A percentile compares a stretch with the other conserved stretches of the same genome.
phyloP scores from a whole-genome alignment of 768 basidiomycete species.

The Macrolepiota albuminosa region DNA sequence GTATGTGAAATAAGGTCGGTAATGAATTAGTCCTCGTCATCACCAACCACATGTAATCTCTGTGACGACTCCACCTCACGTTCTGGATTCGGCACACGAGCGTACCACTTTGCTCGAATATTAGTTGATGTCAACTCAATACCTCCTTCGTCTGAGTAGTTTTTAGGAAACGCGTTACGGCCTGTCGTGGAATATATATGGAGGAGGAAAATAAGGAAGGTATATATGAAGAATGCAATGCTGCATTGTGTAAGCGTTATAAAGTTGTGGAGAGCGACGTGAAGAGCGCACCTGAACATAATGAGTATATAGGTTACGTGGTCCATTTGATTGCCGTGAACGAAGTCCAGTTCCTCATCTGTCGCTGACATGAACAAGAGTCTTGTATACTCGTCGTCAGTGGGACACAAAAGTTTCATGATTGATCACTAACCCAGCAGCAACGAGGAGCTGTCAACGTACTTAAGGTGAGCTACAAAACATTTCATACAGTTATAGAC shows the following conservation, averaged over 20 bases:
- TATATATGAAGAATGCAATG: constrained; percentile 74
- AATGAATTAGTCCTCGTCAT: constrained; percentile 27
- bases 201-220: constrained; percentile 65
- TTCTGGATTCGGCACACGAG: constrained; percentile 47
- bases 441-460: constrained; percentile 53
- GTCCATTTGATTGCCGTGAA: constrained; percentile 74
- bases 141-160: not conserved
- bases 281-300: constrained; percentile 61
- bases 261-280: not conserved
- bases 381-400: constrained; percentile 26
- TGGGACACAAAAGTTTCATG: not conserved
- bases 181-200: constrained; percentile 64
- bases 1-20: not conserved
- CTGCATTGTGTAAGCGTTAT: constrained; percentile 26
- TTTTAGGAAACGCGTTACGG: constrained; percentile 37
- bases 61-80: constrained; percentile 4
- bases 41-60: constrained; percentile 25
- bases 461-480: constrained; percentile 3
- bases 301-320: constrained; percentile 88
- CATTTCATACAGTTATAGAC: constrained; percentile 25
- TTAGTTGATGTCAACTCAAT: constrained; percentile 14
- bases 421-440: constrained; percentile 52
- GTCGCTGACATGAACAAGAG: constrained; percentile 91
- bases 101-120: constrained; percentile 55
- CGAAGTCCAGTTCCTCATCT: constrained; percentile 79